Percentiles rank a stretch among this genome's conserved stretches.
Conservation (phyloP, 805 yeast genomes). For the Pichia gijzeniarum region DNA sequence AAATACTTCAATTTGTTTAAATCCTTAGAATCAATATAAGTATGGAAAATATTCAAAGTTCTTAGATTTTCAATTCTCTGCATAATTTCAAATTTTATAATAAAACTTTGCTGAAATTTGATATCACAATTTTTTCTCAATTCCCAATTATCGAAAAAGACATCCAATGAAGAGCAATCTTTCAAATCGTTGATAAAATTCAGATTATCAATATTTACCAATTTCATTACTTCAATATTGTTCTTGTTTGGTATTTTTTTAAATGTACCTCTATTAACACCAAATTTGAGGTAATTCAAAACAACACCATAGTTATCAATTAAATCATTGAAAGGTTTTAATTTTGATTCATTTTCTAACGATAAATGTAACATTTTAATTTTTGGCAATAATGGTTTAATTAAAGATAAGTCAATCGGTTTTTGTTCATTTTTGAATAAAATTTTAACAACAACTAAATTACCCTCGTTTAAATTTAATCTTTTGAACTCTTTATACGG, state of each 20-base stretch:
- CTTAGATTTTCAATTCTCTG: constrained; percentile 17
- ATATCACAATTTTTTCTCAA: constrained; percentile 24
- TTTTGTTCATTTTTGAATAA: constrained; percentile 28
- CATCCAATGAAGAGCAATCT: constrained; percentile 23
- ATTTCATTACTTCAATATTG: constrained; percentile 22
- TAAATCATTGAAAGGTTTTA: constrained; percentile 26
- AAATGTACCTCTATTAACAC: constrained; percentile 27
- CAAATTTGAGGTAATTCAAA: constrained; percentile 25
- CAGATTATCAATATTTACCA: constrained; percentile 27
- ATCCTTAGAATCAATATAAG: constrained; percentile 25
- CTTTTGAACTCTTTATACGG: constrained; percentile 29
- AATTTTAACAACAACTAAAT: constrained; percentile 27
- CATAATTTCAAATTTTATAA: constrained; percentile 19
- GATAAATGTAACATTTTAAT: constrained; percentile 26
- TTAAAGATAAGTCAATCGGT: constrained; percentile 24
- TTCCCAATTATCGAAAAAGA: constrained; percentile 29
- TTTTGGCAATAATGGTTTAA: constrained; percentile 22
- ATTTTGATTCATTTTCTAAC: constrained; percentile 25
- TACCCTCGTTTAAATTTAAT: constrained; percentile 25
- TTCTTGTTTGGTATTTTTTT: constrained; percentile 21
- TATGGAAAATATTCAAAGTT: constrained; percentile 26
- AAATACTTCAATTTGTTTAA: constrained; percentile 21
- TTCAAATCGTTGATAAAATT: constrained; percentile 22
- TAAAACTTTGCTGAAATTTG: constrained; percentile 21
- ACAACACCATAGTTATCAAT: constrained; percentile 20